These are phyloP conservation scores for Dictyophora rubrovolvata DNA, from an alignment of 768 basidiomycete species.

Conservation along the genomic window DNA sequence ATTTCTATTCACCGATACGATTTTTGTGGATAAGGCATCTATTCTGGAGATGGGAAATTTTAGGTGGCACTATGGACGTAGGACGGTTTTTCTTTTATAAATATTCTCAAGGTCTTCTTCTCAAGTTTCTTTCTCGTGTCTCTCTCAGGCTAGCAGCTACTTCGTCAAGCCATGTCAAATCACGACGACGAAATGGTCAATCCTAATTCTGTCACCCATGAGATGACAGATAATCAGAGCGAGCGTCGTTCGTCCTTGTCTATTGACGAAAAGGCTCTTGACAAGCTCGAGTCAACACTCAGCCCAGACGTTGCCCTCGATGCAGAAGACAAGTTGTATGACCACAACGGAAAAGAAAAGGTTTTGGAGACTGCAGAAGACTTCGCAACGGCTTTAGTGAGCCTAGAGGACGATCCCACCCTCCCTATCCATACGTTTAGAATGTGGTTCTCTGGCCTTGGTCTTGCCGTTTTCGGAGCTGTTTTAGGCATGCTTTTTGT, in stretches of 20 bases:
- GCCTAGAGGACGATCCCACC: constrained; percentile 27
- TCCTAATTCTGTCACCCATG: neutral
- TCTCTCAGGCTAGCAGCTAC: neutral
- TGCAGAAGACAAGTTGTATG: neutral
- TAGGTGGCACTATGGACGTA: neutral
- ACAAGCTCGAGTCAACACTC: neutral
- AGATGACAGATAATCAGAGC: neutral
- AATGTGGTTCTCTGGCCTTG: constrained; percentile 44
- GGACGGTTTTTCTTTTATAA: too few relatives aligned
- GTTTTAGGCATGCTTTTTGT: constrained; percentile 8
- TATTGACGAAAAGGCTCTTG: neutral
- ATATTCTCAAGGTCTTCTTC: too few relatives aligned
- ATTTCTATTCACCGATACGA: neutral
- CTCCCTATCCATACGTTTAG: constrained; percentile 39
- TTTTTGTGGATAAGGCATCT: neutral
- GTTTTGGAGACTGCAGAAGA: constrained; percentile 3
- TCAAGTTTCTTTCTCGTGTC: neutral
- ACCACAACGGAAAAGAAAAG: constrained; percentile 5
- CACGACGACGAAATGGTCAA: neutral
- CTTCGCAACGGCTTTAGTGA: constrained; percentile 5
- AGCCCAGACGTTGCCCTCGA: neutral
- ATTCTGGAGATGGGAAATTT: neutral
- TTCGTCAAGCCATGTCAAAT: neutral
- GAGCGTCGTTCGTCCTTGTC: neutral
- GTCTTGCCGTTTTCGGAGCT: constrained; percentile 10